phyloP scores from a whole-genome alignment of 1,284 basidiomycete genomes.

The Boletus smithii region DNA sequence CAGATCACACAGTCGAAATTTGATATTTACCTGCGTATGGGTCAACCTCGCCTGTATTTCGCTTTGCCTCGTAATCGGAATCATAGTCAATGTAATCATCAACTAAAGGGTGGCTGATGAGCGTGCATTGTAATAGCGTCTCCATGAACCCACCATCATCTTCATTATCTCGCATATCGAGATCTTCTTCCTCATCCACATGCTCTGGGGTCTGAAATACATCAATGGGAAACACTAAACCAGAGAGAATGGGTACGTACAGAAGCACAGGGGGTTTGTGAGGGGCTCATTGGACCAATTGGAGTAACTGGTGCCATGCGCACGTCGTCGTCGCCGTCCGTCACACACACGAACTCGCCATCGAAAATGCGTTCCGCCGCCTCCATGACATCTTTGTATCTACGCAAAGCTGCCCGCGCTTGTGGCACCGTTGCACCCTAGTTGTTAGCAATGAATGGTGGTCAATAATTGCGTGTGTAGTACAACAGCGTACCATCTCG shows the following conservation, averaged over 20 bases:
- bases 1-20: constrained; percentile 1
- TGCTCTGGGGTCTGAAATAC: constrained; percentile 52
- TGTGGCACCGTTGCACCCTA: constrained; percentile 77
- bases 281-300: constrained; percentile 23
- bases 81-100: constrained; percentile 74
- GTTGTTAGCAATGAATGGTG: constrained; percentile 7
- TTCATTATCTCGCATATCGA: constrained; percentile 49
- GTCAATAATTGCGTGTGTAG: constrained; percentile 4
- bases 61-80: constrained; percentile 61
- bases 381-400: constrained; percentile 82
- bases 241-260: constrained; percentile 18
- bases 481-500: constrained; percentile 50
- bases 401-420: constrained; percentile 73
- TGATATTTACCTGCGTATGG: constrained; percentile 71
- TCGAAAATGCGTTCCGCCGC: constrained; percentile 84
- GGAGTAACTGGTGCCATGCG: constrained; percentile 27
- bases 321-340: constrained; percentile 47
- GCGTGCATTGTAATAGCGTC: constrained; percentile 3
- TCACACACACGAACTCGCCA: constrained; percentile 73
- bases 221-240: constrained; percentile 3
- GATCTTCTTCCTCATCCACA: constrained; percentile 41
- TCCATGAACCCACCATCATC: constrained; percentile 45
- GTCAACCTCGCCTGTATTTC: constrained; percentile 57
- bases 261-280: constrained; percentile 28
- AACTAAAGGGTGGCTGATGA: constrained; percentile 30